Percentiles rank a stretch among this genome's conserved stretches.
Conservation (phyloP, 805 yeast species). For the Metschnikowia lochheadii region DNA sequence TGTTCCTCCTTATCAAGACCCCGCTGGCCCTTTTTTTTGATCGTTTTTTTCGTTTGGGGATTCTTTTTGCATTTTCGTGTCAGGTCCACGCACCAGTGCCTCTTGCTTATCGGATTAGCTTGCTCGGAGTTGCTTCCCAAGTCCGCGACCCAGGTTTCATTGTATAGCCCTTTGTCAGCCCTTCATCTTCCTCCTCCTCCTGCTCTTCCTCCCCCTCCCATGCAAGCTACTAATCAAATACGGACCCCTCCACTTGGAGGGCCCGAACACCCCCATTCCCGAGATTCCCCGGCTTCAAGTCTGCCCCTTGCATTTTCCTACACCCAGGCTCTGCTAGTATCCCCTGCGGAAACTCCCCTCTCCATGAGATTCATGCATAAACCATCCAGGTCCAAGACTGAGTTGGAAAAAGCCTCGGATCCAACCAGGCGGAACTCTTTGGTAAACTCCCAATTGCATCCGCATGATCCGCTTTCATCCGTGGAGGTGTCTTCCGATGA, state of each 20-base stretch:
- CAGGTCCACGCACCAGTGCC: constrained; percentile 2
- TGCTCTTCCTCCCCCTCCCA: not conserved
- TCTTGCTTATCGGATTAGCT: constrained; percentile 4
- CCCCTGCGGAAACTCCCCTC: constrained; percentile 18
- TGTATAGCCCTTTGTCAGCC: not conserved
- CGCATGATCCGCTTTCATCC: constrained; percentile 1
- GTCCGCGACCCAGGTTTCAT: not conserved
- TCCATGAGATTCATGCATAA: constrained; percentile 38
- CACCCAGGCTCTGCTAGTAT: not conserved
- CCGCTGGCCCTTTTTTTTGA: not conserved
- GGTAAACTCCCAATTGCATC: constrained; percentile 17
- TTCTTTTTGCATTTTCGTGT: not conserved
- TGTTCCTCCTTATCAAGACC: not conserved
- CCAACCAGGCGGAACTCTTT: constrained; percentile 27
- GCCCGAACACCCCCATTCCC: not conserved
- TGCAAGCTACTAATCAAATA: not conserved
- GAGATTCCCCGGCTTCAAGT: not conserved
- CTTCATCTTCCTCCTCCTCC: not conserved
- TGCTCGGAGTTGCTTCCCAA: not conserved
- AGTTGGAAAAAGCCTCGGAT: constrained; percentile 26
- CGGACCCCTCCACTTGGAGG: not conserved
- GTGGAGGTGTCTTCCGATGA: constrained; percentile 1
- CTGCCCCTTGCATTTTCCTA: constrained; percentile 1
- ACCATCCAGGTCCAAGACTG: constrained; percentile 32
- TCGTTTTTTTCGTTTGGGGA: not conserved